These are phyloP conservation scores for Trichoderma gracile DNA, from an alignment of 2,329 filamentous ascomycete species.

Conservation along the genomic window DNA sequence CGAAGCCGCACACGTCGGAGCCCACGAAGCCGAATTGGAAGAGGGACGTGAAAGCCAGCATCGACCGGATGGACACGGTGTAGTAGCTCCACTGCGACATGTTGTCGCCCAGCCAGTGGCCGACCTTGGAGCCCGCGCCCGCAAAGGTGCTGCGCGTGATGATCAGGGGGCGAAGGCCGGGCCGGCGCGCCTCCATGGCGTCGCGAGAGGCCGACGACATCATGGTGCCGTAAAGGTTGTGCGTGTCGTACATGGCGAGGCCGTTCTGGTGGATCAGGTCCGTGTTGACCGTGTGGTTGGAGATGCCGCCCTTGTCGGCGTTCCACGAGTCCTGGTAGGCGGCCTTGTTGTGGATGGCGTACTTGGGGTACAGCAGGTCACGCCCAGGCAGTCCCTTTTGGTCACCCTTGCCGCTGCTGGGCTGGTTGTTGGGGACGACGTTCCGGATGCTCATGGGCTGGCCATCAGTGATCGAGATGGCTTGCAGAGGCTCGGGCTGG, in stretches of 20 bases:
- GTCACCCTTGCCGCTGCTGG: slow-evolving; percentile 51
- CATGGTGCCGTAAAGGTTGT: slow-evolving; percentile 75
- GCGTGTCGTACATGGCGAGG: slow-evolving; percentile 75
- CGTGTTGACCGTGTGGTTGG: slow-evolving; percentile 66
- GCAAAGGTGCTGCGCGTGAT: slow-evolving; percentile 81
- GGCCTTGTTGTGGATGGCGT: slow-evolving; percentile 72
- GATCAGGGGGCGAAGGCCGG: slow-evolving; percentile 75
- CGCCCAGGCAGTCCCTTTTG: slow-evolving; percentile 46
- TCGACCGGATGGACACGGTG: slow-evolving; percentile 76
- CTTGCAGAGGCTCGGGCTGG: not conserved
- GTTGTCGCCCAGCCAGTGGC: slow-evolving; percentile 83
- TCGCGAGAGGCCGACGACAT: slow-evolving; percentile 77
- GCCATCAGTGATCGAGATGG: slow-evolving; percentile 15
- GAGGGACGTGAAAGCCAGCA: slow-evolving; percentile 68
- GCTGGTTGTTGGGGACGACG: slow-evolving; percentile 48
- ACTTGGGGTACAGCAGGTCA: slow-evolving; percentile 72
- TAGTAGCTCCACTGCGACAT: slow-evolving; percentile 69
- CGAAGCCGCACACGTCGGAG: slow-evolving; percentile 77
- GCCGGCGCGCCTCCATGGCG: slow-evolving; percentile 63
- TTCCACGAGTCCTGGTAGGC: slow-evolving; percentile 45
- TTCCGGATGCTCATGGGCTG: slow-evolving; percentile 18
- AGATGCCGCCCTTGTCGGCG: slow-evolving; percentile 61
- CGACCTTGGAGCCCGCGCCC: slow-evolving; percentile 72
- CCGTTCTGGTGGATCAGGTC: slow-evolving; percentile 78
- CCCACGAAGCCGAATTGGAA: slow-evolving; percentile 71